Base-by-base conservation (phyloP, 768 basidiomycete genomes). In the Tulasnella sp. region DNA sequence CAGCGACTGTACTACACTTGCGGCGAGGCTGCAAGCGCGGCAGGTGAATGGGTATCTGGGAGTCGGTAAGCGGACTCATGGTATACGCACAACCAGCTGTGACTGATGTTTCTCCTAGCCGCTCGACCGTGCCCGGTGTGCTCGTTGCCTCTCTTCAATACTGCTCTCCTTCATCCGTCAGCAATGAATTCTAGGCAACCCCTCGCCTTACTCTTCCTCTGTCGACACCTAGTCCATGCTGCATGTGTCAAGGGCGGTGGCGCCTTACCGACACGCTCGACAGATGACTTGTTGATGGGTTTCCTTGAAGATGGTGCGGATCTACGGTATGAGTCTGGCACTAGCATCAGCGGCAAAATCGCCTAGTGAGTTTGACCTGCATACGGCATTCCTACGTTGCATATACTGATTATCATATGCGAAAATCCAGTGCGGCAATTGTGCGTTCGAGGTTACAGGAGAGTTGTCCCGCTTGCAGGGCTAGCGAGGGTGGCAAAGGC, bases 181-280 rank as follows among this genome's bases (percentile, higher is more conserved):
- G 54, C 61, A 45, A 17, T 47, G 51, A 45, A 13, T 34, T 17
- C 24, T 11, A 76, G 83, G 1, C 78, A 84, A 45, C 75, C 79
- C 3, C 73, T 89, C n/a, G 67, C 80, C 2, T 68, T 96, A 3
- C 70, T 92, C 27, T 96, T 89, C 71, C 74, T 96, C 9, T 96
- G 93, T 70, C 84, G 88, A 32, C 93, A 96, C 67, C 79, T 86
- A 48, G 86, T 92, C 0, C 93, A 96, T 67, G 85, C 85, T 0
- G 73, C 76, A 7, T 95, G 93, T 65, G 80, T 85, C 0, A 80
- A 76, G n/a, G 81, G 83, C 9, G 77, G 76, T 4, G 81, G 83
- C 38, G 73, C 80, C 2, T 73, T 92, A 7, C 83, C 86, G 0
- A 72, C 75, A 21, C 79, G 80, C 59, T 76, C 58, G 4, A 51